A percentile compares a stretch with the other conserved stretches of the same genome.
phyloP scores from a whole-genome alignment of 495 filamentous ascomycete genomes.

The Pyronema omphalodes region DNA sequence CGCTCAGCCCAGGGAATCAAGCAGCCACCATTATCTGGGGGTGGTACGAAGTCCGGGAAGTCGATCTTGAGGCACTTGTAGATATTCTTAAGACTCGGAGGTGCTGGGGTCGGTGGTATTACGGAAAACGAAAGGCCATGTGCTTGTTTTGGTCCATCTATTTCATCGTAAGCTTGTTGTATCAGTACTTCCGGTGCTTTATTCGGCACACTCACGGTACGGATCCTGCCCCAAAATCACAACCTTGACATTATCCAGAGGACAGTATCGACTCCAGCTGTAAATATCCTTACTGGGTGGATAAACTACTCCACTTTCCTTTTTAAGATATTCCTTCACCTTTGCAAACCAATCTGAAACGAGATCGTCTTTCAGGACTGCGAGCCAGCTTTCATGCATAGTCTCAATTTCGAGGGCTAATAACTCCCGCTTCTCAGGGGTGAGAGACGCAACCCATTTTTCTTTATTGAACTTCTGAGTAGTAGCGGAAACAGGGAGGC shows the following conservation, averaged over 20 bases:
- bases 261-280: slow-evolving; percentile 85
- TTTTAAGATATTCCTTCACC: slow-evolving; percentile 71
- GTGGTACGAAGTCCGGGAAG: slow-evolving; percentile 59
- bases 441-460: slow-evolving; percentile 65
- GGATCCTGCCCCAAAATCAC: slow-evolving; percentile 93
- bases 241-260: slow-evolving; percentile 64
- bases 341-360: slow-evolving; percentile 58
- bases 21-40: slow-evolving; percentile 58
- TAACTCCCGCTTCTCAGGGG: slow-evolving; percentile 59
- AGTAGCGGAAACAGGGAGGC: background rate
- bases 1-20: slow-evolving; percentile 84
- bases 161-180: background rate
- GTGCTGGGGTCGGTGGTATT: slow-evolving; percentile 68
- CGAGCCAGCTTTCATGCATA: slow-evolving; percentile 76
- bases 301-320: slow-evolving; percentile 58
- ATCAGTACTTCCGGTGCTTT: background rate
- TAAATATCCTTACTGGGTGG: slow-evolving; percentile 83
- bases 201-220: slow-evolving; percentile 35
- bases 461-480: slow-evolving; percentile 57
- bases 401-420: slow-evolving; percentile 81
- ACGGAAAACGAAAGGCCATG: slow-evolving; percentile 93
- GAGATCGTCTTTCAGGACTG: slow-evolving; percentile 68
- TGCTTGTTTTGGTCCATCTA: slow-evolving; percentile 75
- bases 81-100: slow-evolving; percentile 79
- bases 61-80: slow-evolving; percentile 71